Percentiles rank a stretch among this genome's conserved stretches.
These are phyloP conservation scores for Diaporthe sp. DNA, from an alignment of 2,329 filamentous ascomycete species.

Conservation along the genomic window DNA sequence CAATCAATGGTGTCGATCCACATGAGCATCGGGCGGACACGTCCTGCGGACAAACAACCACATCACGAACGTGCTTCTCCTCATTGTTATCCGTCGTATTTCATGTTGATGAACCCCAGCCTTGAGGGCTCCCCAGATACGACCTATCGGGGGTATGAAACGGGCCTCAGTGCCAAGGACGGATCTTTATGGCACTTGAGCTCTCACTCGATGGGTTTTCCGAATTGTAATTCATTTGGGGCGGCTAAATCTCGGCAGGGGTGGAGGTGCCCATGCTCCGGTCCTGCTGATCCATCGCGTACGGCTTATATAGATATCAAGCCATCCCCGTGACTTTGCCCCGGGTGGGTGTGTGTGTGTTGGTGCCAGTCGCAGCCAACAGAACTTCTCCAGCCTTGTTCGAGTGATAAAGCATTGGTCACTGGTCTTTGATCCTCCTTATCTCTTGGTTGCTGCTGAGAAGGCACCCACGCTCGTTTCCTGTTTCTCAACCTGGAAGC, in stretches of 20 bases:
- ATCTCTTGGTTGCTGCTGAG: neutral
- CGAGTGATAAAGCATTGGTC: neutral
- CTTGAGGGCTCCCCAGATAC: neutral
- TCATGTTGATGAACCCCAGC: conserved; percentile 32
- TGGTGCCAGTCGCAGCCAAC: neutral
- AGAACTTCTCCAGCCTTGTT: conserved; percentile 1
- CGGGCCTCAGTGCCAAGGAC: conserved; percentile 29
- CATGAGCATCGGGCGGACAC: neutral
- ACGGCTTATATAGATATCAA: conserved; percentile 43
- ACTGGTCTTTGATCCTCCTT: conserved; percentile 8
- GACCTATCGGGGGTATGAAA: neutral
- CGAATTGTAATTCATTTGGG: conserved; percentile 43
- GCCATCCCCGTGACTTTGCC: conserved; percentile 40
- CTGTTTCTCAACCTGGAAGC: neutral
- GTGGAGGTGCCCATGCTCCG: conserved; percentile 38
- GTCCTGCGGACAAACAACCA: conserved; percentile 3
- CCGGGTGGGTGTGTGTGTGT: conserved; percentile 12
- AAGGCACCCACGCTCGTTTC: conserved; percentile 27
- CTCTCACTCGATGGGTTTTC: conserved; percentile 29
- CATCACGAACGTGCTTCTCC: conserved; percentile 15
- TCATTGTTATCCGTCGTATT: conserved; percentile 19
- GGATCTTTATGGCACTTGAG: neutral
- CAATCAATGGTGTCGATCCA: conserved; percentile 34
- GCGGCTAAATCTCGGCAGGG: conserved; percentile 49
- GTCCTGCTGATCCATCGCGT: conserved; percentile 40